A percentile compares a stretch with the other conserved stretches of the same genome.
Conservation (phyloP, 768 basidiomycete species). For the Coprinellus aureogranulatus region DNA sequence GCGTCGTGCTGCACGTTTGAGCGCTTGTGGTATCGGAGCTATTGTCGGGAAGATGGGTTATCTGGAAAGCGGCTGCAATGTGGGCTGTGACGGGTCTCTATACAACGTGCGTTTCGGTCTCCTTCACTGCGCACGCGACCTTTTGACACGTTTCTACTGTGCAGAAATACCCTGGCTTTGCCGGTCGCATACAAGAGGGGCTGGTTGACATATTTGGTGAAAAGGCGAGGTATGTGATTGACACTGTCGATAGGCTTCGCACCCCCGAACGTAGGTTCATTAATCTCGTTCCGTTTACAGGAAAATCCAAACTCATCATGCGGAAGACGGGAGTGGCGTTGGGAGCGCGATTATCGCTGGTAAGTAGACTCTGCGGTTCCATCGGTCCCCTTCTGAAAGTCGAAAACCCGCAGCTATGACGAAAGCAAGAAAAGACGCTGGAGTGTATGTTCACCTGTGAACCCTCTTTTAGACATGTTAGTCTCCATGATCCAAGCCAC, state of each 20-base stretch:
- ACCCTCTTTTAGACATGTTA: constrained; percentile 13
- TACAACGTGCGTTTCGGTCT: constrained; percentile 68
- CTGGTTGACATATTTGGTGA: constrained; percentile 94
- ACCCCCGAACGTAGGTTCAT: not conserved
- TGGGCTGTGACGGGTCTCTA: constrained; percentile 91
- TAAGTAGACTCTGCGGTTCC: constrained; percentile 16
- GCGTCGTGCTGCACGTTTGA: constrained; percentile 83
- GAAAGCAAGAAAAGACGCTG: constrained; percentile 70
- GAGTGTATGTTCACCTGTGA: constrained; percentile 53
- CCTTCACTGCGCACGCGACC: not conserved
- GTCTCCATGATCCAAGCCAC: not conserved
- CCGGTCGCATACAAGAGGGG: constrained; percentile 90
- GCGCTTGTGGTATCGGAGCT: constrained; percentile 94
- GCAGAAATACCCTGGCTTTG: constrained; percentile 98
- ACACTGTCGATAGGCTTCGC: constrained; percentile 10
- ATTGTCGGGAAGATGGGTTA: constrained; percentile 95
- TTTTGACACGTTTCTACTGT: not conserved
- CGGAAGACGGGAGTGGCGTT: constrained; percentile 91
- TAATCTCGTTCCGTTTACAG: constrained; percentile 26
- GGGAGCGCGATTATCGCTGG: constrained; percentile 94
- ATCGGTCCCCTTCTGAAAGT: not conserved
- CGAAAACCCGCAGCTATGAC: constrained; percentile 70
- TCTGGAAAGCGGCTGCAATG: constrained; percentile 83
- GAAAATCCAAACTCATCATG: constrained; percentile 77
- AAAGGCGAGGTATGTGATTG: constrained; percentile 83